A percentile compares a stretch with the other conserved stretches of the same genome.
Conservation (phyloP, 441 rosid genomes). For the Codiaeum variegatum region DNA sequence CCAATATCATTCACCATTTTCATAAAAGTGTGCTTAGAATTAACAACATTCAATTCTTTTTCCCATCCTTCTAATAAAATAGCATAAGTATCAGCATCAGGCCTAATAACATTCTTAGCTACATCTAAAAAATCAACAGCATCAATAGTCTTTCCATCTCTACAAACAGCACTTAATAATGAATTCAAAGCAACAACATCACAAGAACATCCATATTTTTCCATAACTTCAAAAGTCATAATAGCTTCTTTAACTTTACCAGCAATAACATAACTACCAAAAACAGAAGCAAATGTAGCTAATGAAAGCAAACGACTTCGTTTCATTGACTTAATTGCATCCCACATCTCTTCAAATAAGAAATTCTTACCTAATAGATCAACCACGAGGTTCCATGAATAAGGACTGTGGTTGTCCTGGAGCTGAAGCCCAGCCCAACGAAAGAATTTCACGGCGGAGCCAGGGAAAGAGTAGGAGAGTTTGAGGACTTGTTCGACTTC, state of each 20-base stretch:
- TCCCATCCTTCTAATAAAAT: conserved; percentile 65
- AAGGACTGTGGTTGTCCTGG: conserved; percentile 46
- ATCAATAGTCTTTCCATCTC: conserved; percentile 41
- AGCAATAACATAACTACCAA: conserved; percentile 51
- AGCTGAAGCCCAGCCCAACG: conserved; percentile 58
- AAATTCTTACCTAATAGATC: conserved; percentile 59
- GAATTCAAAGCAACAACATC: conserved; percentile 55
- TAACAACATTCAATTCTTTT: conserved; percentile 39
- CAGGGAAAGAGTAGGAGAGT: conserved; percentile 50
- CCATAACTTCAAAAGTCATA: conserved; percentile 51
- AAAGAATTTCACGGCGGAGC: conserved; percentile 54
- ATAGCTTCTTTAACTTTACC: conserved; percentile 39
- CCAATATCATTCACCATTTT: conserved; percentile 52
- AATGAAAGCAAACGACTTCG: conserved; percentile 41
- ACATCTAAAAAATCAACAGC: conserved; percentile 39
- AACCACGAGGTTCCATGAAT: conserved; percentile 65
- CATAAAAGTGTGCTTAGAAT: conserved; percentile 32
- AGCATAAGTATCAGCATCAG: conserved; percentile 49
- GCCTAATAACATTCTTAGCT: conserved; percentile 36
- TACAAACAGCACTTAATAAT: conserved; percentile 59
- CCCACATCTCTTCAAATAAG: conserved; percentile 66
- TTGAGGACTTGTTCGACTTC: conserved; percentile 57
- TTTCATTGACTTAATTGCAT: conserved; percentile 55
- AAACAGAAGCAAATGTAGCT: conserved; percentile 63
- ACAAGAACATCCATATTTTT: conserved; percentile 38